Conservation (phyloP, 495 filamentous ascomycete species). For the Neurospora tetrasperma region DNA sequence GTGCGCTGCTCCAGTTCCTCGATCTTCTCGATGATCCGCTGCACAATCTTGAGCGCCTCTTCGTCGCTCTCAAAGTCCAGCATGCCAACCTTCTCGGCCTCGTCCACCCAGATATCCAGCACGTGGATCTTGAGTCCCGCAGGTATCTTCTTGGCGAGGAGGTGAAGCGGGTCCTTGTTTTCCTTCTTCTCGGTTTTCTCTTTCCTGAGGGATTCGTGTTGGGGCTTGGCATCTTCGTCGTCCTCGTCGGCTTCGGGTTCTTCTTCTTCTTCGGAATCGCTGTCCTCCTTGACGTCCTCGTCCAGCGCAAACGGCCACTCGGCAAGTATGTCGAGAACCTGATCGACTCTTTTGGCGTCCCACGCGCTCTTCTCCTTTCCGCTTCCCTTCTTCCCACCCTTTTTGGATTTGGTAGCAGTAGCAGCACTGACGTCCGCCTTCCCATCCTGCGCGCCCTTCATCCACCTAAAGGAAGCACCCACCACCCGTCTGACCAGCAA, state of each 20-base stretch:
- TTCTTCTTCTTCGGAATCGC: background rate
- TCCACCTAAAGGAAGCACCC: conserved; percentile 51
- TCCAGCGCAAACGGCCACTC: conserved; percentile 36
- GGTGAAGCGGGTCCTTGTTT: background rate
- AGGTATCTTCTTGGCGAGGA: conserved; percentile 41
- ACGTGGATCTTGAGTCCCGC: conserved; percentile 83
- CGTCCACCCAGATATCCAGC: conserved; percentile 84
- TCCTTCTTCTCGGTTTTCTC: background rate
- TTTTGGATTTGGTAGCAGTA: conserved; percentile 32
- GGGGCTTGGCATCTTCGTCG: conserved; percentile 16
- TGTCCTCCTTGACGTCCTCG: conserved; percentile 24
- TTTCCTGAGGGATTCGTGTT: background rate
- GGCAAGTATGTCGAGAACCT: conserved; percentile 28
- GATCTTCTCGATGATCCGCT: conserved; percentile 25
- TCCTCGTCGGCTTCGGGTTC: conserved; percentile 5
- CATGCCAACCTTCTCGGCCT: conserved; percentile 58
- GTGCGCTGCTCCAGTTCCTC: conserved; percentile 36
- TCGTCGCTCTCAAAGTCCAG: conserved; percentile 33
- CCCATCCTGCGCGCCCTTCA: conserved; percentile 20
- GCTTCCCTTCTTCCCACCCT: background rate
- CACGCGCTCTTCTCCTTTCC: conserved; percentile 12
- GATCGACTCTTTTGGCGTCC: conserved; percentile 25
- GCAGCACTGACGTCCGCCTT: conserved; percentile 61
- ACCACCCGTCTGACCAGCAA: conserved; percentile 71
- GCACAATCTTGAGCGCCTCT: conserved; percentile 23